Evolutionary conservation across 176 grass and related monocot genomes (phyloP).

Genomic region (bread wheat (Triticum aestivum)): IWGSC_CS_RefSeq_v2.1 NC_057796.1:473630697-473631196

Average conservation of each 20-base stretch:
- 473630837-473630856: not conserved
- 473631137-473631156: slow-evolving; percentile 20
- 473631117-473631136: not conserved
- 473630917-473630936: not conserved
- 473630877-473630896: not conserved
- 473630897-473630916: slow-evolving; percentile 22
- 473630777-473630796: not conserved
- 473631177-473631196: slow-evolving; percentile 28
- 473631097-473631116: slow-evolving; percentile 26
- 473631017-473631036: slow-evolving; percentile 8
- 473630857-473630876: not conserved
- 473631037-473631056: slow-evolving; percentile 43
- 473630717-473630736: slow-evolving; percentile 28
- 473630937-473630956: slow-evolving; percentile 9
- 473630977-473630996: slow-evolving; percentile 18
- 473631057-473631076: slow-evolving; percentile 2
- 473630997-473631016: slow-evolving; percentile 2
- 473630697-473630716: slow-evolving; percentile 33
- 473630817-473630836: not conserved
- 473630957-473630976: slow-evolving; percentile 26
- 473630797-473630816: not conserved
- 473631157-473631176: slow-evolving; percentile 25
- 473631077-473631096: not conserved
- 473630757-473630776: not conserved
- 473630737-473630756: not conserved